phyloP scores from a whole-genome alignment of 192 early-diverging fungal genomes.

The Rhizophagus clarus region DNA sequence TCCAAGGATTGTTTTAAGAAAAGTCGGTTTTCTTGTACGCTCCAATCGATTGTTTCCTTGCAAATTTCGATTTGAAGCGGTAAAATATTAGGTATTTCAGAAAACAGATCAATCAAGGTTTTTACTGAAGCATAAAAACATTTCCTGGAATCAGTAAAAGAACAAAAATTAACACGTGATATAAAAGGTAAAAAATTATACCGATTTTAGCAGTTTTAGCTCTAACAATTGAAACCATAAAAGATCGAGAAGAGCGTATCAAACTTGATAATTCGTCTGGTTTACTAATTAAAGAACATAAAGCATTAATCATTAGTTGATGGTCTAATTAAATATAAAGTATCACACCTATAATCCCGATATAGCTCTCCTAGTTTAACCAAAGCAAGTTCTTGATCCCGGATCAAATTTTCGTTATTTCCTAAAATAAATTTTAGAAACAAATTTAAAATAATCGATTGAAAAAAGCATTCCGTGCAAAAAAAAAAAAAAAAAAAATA shows the following conservation, averaged over 20 bases:
- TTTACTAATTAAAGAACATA: slow-evolving; percentile 50
- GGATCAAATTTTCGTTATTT: slow-evolving; percentile 49
- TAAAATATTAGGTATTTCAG: slow-evolving; percentile 83
- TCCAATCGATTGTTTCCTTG: slow-evolving; percentile 95
- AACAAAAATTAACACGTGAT: background rate
- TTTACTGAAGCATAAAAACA: slow-evolving; percentile 57
- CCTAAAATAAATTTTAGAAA: background rate
- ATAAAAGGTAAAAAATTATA: slow-evolving; percentile 35
- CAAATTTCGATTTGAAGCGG: slow-evolving; percentile 91
- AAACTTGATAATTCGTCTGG: slow-evolving; percentile 78
- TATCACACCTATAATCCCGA: slow-evolving; percentile 58
- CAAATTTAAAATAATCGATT: background rate
- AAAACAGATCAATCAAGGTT: slow-evolving; percentile 84
- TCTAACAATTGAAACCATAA: slow-evolving; percentile 85
- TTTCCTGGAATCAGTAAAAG: background rate
- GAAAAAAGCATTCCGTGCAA: background rate
- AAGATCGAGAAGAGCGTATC: slow-evolving; percentile 75
- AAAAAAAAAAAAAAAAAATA: too few relatives aligned
- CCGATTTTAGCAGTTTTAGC: slow-evolving; percentile 96
- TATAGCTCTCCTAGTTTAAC: slow-evolving; percentile 77
- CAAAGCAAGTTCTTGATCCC: slow-evolving; percentile 68
- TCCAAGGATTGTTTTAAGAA: slow-evolving; percentile 96
- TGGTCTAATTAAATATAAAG: too few relatives aligned
- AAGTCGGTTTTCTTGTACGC: slow-evolving; percentile 86
- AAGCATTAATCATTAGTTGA: background rate